A percentile compares a stretch with the other conserved stretches of the same genome.
phyloP scores from a whole-genome alignment of 2,329 filamentous ascomycete species.

The Neoscytalidium dimidiatum region DNA sequence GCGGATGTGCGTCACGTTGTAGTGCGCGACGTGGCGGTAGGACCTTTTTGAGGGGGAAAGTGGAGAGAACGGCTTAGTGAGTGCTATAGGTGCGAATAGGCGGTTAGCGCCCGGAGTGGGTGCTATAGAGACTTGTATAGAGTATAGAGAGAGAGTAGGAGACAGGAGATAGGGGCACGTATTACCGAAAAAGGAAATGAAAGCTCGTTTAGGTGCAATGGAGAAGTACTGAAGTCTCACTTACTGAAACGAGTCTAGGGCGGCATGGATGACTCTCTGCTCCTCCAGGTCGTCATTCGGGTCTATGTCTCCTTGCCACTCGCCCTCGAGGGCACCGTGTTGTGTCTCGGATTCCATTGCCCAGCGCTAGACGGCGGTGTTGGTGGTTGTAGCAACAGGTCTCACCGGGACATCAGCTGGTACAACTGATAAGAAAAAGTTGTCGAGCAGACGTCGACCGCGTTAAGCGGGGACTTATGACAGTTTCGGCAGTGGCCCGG shows the following conservation, averaged over 20 bases:
- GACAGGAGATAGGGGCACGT: background rate
- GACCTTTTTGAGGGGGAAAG: constrained; percentile 55
- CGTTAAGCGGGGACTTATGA: background rate
- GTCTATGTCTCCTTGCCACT: constrained; percentile 65
- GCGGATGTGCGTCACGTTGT: constrained; percentile 86
- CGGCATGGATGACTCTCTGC: constrained; percentile 73
- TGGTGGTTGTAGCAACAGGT: background rate
- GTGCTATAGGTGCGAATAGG: background rate
- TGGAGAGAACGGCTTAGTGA: background rate
- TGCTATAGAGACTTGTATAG: too few relatives aligned
- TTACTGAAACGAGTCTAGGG: constrained; percentile 88
- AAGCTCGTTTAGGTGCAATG: background rate
- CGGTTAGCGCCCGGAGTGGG: background rate
- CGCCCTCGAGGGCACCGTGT: constrained; percentile 18
- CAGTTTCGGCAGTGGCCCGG: background rate
- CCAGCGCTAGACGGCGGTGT: background rate
- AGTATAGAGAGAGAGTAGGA: too few relatives aligned
- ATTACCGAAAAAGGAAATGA: background rate
- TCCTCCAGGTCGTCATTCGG: constrained; percentile 77
- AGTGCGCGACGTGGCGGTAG: constrained; percentile 82
- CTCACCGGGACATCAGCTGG: background rate
- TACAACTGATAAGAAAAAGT: background rate
- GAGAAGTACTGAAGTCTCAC: constrained; percentile 30
- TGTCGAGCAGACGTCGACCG: background rate
- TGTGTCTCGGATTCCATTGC: constrained; percentile 10